These are phyloP conservation scores for Fusarium oligoseptatum DNA, from an alignment of 2,329 filamentous ascomycete genomes.

Conservation along the genomic window DNA sequence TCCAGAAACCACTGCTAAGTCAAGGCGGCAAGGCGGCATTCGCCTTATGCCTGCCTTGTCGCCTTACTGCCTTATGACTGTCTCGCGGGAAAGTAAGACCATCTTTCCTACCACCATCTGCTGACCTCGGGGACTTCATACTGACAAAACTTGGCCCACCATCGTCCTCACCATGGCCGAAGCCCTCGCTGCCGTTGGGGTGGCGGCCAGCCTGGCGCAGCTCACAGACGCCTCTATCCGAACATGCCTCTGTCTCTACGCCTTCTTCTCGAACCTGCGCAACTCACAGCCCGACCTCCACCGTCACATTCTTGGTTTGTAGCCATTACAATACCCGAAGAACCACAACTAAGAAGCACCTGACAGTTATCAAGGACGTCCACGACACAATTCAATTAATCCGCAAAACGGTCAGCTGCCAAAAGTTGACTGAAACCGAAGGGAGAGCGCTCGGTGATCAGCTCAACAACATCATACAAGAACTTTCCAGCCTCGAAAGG, in stretches of 20 bases:
- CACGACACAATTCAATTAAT: neutral
- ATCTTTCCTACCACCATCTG: no score
- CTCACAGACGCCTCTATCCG: neutral
- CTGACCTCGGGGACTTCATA: no score
- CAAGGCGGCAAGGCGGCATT: no score
- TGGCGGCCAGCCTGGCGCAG: neutral
- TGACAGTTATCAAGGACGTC: neutral
- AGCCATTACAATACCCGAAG: no score
- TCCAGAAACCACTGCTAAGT: no score
- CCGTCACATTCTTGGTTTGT: neutral
- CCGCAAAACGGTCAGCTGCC: neutral
- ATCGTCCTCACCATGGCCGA: neutral
- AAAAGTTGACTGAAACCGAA: neutral
- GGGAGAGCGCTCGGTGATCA: neutral
- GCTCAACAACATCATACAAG: neutral
- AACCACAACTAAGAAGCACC: neutral
- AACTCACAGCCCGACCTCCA: neutral
- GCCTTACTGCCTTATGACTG: no score
- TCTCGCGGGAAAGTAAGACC: no score
- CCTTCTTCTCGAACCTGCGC: neutral
- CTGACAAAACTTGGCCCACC: no score
- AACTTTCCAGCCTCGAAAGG: neutral
- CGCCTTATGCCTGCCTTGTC: no score
- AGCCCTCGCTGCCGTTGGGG: neutral
- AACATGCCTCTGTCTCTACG: neutral